Evolutionary conservation across 768 basidiomycete genomes (phyloP).

Genomic region (Hericium rajendrae): DNA sequence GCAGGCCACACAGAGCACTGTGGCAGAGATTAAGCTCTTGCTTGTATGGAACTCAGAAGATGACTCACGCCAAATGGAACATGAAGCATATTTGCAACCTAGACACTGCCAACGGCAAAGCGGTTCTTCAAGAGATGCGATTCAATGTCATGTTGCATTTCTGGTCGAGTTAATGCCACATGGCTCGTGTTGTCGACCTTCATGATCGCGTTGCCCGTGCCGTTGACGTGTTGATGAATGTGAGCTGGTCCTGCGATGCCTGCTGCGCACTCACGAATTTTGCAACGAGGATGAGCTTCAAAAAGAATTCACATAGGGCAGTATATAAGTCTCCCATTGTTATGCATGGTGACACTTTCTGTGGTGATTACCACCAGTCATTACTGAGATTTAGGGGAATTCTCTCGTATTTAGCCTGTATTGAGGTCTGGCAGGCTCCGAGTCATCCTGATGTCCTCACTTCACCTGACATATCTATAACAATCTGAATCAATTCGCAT

Average conservation of each 20-base stretch:
- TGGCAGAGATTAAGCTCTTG: not conserved
- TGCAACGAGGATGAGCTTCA: too few species aligned
- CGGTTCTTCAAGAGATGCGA: constrained; percentile 49
- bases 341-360: too few species aligned
- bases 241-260: constrained; percentile 40
- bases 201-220: constrained; percentile 68
- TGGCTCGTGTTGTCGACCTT: constrained; percentile 62
- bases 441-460: too few species aligned
- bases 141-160: constrained; percentile 67
- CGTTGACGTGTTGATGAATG: constrained; percentile 57
- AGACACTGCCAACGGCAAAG: constrained; percentile 51
- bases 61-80: constrained; percentile 1
- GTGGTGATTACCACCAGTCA: too few species aligned
- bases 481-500: too few species aligned
- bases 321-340: too few species aligned
- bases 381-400: too few species aligned
- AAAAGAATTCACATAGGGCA: too few species aligned
- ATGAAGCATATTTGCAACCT: constrained; percentile 1
- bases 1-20: constrained; percentile 3
- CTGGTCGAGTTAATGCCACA: constrained; percentile 35
- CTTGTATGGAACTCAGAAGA: not conserved
- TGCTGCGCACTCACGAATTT: constrained; percentile 35
- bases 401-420: too few species aligned
- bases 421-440: too few species aligned
- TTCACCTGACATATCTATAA: too few species aligned